These are phyloP conservation scores for Sphaerostilbella broomeana DNA, from an alignment of 2,329 filamentous ascomycete genomes.

Conservation along the genomic window DNA sequence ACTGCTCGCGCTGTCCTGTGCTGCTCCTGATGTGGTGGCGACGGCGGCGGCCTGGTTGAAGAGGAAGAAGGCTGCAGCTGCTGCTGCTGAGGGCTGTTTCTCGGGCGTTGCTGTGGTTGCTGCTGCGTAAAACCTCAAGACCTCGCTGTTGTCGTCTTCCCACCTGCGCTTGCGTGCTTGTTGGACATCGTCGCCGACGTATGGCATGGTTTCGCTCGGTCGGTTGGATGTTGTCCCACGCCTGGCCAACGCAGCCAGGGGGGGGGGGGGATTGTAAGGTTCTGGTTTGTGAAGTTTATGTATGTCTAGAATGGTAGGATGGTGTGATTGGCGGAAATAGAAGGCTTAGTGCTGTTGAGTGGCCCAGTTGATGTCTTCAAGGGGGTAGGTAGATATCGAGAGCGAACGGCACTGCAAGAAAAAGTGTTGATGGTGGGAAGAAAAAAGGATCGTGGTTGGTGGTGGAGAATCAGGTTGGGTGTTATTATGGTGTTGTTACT, in stretches of 20 bases:
- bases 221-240: not conserved
- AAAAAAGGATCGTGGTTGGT: not conserved
- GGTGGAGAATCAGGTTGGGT: not conserved
- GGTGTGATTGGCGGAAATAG: too few species aligned
- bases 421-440: too few species aligned
- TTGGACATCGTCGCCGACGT: constrained; percentile 25
- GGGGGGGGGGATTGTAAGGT: too few species aligned
- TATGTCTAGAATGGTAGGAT: too few species aligned
- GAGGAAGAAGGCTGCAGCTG: constrained; percentile 20
- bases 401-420: too few species aligned
- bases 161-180: constrained; percentile 30
- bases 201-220: constrained; percentile 26
- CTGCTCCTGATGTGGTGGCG: too few species aligned
- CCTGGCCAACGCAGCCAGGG: too few species aligned
- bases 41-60: constrained; percentile 21
- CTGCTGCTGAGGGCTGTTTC: constrained; percentile 13
- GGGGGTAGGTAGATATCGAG: too few species aligned
- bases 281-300: too few species aligned
- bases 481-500: not conserved
- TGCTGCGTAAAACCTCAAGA: constrained; percentile 20
- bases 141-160: constrained; percentile 22
- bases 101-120: constrained; percentile 13
- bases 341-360: too few species aligned
- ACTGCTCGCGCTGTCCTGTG: not conserved
- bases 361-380: too few species aligned